Evolutionary conservation across 2,329 filamentous ascomycete genomes (phyloP).

Genomic region (Magnaporthiopsis poae): DNA sequence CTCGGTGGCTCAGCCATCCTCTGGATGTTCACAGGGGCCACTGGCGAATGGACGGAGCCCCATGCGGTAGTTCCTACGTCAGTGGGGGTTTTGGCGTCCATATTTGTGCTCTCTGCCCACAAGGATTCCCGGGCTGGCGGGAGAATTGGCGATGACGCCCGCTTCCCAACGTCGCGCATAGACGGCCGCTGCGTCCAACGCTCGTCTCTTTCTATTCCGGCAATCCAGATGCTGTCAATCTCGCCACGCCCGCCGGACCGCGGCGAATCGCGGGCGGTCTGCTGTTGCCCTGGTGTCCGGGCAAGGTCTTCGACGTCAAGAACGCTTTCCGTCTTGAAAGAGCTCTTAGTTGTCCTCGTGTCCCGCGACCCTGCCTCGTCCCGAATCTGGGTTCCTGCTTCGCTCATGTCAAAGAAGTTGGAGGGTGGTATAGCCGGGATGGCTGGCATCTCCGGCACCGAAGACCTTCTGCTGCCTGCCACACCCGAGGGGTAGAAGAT

Average conservation of each 20-base stretch:
- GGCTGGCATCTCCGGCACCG: conserved; percentile 35
- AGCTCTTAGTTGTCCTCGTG: conserved; percentile 28
- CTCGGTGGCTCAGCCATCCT: conserved; percentile 10
- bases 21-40: conserved; percentile 33
- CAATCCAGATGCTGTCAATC: conserved; percentile 26
- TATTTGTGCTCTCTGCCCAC: conserved; percentile 22
- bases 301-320: conserved; percentile 26
- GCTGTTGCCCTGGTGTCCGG: not conserved
- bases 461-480: conserved; percentile 25
- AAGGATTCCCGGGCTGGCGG: conserved; percentile 27
- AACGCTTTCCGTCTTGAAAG: conserved; percentile 30
- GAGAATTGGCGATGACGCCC: conserved; percentile 42
- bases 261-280: not conserved
- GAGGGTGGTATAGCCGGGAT: conserved; percentile 28
- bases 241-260: conserved; percentile 11
- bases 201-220: conserved; percentile 20
- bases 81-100: conserved; percentile 23
- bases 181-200: conserved; percentile 10
- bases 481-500: conserved; percentile 36
- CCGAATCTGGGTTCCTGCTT: not conserved
- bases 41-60: conserved; percentile 42
- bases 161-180: conserved; percentile 24
- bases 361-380: conserved; percentile 18
- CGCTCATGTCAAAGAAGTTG: conserved; percentile 8
- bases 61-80: conserved; percentile 34